phyloP scores from a whole-genome alignment of 306 rosid species.

The Castanea sativa region DNA sequence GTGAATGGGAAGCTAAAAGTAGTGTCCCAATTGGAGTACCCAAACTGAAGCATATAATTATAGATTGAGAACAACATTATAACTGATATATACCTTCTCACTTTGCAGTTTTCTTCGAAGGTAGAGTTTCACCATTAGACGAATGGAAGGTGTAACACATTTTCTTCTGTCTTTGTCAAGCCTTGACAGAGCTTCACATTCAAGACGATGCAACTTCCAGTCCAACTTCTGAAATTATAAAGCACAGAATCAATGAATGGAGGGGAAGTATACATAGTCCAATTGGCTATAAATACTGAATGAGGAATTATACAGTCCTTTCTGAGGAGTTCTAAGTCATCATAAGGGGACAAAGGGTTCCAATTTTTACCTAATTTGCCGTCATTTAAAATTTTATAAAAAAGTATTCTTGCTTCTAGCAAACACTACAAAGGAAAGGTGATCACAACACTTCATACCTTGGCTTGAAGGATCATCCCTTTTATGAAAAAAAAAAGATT shows the following conservation, averaged over 20 bases:
- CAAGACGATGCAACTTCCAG: constrained; percentile 92
- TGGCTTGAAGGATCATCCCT: neutral
- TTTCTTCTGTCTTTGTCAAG: constrained; percentile 51
- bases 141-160: constrained; percentile 79
- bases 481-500: neutral
- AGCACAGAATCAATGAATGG: neutral
- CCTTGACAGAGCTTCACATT: constrained; percentile 71
- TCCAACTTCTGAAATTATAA: constrained; percentile 58
- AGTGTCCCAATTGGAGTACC: neutral
- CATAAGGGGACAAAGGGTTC: neutral
- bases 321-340: neutral
- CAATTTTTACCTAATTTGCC: neutral
- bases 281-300: neutral
- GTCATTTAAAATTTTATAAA: neutral
- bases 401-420: neutral
- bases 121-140: constrained; percentile 77
- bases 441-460: neutral
- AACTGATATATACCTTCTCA: constrained; percentile 49
- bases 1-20: neutral
- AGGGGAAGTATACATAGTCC: neutral
- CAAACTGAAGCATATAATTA: neutral
- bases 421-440: neutral
- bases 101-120: constrained; percentile 64
- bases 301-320: neutral
- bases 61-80: neutral